Conservation (phyloP, 768 basidiomycete species). For the Mycena venus region DNA sequence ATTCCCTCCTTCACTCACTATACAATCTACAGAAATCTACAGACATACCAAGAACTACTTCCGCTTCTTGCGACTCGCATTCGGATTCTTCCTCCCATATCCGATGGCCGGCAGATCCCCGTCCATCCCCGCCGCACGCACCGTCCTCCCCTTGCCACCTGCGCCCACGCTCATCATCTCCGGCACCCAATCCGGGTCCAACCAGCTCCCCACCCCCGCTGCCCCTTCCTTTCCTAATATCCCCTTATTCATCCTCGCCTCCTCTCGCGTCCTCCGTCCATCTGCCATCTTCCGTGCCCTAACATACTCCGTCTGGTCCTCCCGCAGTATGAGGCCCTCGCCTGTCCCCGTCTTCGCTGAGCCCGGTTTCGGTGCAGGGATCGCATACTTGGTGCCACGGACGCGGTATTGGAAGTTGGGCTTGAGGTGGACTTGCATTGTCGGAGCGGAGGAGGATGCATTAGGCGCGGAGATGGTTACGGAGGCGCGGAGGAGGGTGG, state of each 20-base stretch:
- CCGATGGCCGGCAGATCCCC: conserved; percentile 88
- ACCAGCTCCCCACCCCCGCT: conserved; percentile 84
- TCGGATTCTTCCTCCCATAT: conserved; percentile 90
- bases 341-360: conserved; percentile 87
- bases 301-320: conserved; percentile 92
- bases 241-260: conserved; percentile 78
- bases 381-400: conserved; percentile 93
- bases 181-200: conserved; percentile 96
- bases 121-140: conserved; percentile 63
- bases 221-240: conserved; percentile 65
- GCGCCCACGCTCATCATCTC: conserved; percentile 78
- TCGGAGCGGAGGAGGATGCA: conserved; percentile 71
- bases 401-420: conserved; percentile 94
- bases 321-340: conserved; percentile 88
- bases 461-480: conserved; percentile 84
- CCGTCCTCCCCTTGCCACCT: conserved; percentile 78
- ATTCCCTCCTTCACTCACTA: too few species aligned
- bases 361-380: conserved; percentile 92
- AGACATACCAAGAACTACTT: conserved; percentile 54
- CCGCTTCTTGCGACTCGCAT: conserved; percentile 76
- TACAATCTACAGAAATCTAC: background rate
- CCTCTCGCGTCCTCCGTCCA: conserved; percentile 81
- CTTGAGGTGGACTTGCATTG: conserved; percentile 93
- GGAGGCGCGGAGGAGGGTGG: conserved; percentile 90
- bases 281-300: conserved; percentile 86